Percentiles rank a stretch among this genome's conserved stretches.
These are phyloP conservation scores for Pestalotiopsis sp. DNA, from an alignment of 2,329 filamentous ascomycete species.

Conservation along the genomic window DNA sequence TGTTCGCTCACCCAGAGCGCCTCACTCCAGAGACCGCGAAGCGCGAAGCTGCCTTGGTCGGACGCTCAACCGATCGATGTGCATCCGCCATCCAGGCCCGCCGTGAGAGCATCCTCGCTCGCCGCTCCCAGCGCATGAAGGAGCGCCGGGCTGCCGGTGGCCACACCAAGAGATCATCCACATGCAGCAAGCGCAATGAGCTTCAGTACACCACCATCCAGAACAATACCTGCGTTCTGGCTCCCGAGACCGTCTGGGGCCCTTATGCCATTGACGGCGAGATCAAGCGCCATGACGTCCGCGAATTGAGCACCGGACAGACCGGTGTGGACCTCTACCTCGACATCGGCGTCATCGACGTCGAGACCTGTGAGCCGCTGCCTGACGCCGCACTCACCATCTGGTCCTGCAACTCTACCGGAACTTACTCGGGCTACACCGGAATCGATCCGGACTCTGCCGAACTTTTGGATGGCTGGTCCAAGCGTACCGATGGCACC, in stretches of 20 bases:
- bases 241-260: not conserved
- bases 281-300: not conserved
- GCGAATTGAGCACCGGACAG: not conserved
- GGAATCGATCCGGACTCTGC: not conserved
- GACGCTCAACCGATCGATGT: too few relatives aligned
- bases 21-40: not conserved
- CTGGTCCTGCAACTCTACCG: not conserved
- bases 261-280: not conserved
- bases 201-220: not conserved
- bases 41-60: too few relatives aligned
- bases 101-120: not conserved
- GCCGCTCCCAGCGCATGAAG: not conserved
- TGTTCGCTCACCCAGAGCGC: not conserved
- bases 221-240: not conserved
- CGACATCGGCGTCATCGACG: not conserved
- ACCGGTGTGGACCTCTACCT: not conserved
- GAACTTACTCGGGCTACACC: not conserved
- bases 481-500: not conserved
- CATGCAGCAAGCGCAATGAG: not conserved
- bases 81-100: not conserved
- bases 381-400: not conserved
- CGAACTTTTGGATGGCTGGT: not conserved
- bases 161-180: not conserved
- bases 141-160: not conserved
- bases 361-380: not conserved